These are phyloP conservation scores for Tetrapisispora nanseiensis DNA, from an alignment of 805 yeast genomes.

Conservation along the genomic window DNA sequence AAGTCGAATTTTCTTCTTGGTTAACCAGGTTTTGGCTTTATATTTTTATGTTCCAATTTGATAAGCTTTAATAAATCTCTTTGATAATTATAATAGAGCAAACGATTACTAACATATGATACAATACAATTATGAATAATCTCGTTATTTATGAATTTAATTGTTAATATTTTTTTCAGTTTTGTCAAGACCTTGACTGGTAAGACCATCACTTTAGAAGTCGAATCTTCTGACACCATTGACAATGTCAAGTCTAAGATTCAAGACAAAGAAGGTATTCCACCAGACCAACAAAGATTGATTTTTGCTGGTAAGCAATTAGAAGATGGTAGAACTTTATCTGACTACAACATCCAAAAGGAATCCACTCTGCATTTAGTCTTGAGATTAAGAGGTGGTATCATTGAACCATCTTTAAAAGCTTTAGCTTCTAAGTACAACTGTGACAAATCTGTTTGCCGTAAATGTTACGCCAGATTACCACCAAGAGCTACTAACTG, in stretches of 20 bases:
- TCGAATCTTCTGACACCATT: slow-evolving; percentile 96
- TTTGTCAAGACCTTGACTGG: slow-evolving; percentile 83
- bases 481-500: slow-evolving; percentile 99
- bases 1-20: too few relatives aligned
- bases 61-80: too few relatives aligned
- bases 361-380: slow-evolving; percentile 97
- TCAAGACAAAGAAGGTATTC: slow-evolving; percentile 99
- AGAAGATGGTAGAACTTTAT: slow-evolving; percentile 97
- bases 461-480: slow-evolving; percentile 99
- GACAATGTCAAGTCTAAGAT: slow-evolving; percentile 98
- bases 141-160: not conserved
- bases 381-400: slow-evolving; percentile 96
- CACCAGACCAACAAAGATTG: slow-evolving; percentile 99
- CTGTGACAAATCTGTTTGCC: slow-evolving; percentile 99
- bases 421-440: slow-evolving; percentile 99
- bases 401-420: slow-evolving; percentile 98
- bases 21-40: too few relatives aligned
- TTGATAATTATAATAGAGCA: too few relatives aligned
- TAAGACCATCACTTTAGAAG: slow-evolving; percentile 96
- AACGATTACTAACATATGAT: slow-evolving; percentile 16
- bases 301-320: slow-evolving; percentile 99
- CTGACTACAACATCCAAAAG: slow-evolving; percentile 99
- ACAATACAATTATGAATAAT: not conserved
- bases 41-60: too few relatives aligned
- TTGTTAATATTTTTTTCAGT: slow-evolving; percentile 23